A percentile compares a stretch with the other conserved stretches of the same genome.
Evolutionary conservation across 2,329 filamentous ascomycete genomes (phyloP).

Genomic region (Zasmidium angulare): DNA sequence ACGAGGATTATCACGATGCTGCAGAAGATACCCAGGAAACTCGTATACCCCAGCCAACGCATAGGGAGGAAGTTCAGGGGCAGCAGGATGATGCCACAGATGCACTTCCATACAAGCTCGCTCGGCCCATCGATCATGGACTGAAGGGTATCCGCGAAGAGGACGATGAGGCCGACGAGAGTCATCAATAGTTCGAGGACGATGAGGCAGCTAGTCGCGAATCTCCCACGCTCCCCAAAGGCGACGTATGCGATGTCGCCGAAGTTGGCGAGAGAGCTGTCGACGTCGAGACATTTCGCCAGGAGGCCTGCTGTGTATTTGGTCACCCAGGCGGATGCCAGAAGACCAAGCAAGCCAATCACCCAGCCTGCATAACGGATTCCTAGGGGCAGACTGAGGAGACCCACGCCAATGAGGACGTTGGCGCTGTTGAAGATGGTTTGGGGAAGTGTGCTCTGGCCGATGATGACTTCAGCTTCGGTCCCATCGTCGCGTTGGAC

Average conservation of each 20-base stretch:
- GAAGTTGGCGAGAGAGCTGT: background rate
- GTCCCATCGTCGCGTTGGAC: background rate
- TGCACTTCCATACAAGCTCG: background rate
- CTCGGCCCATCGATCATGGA: background rate
- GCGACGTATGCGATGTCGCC: background rate
- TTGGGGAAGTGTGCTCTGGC: background rate
- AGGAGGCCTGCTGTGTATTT: background rate
- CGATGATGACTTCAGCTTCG: background rate
- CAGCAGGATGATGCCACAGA: background rate
- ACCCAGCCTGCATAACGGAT: background rate
- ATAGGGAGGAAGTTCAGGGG: background rate
- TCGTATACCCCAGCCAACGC: background rate
- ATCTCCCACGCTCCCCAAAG: background rate
- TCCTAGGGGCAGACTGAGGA: background rate
- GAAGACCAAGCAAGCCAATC: background rate
- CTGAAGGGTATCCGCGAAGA: background rate
- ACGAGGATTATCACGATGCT: background rate
- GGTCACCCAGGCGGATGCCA: background rate
- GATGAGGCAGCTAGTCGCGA: background rate
- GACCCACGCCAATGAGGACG: background rate
- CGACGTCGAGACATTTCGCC: constrained; percentile 1
- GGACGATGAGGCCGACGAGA: background rate
- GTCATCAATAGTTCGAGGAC: background rate
- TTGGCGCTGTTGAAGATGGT: constrained; percentile 1
- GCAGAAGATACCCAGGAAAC: background rate